Evolutionary conservation across 1,284 basidiomycete species (phyloP), one percentile per base, ranked within the genome.

Genomic region (Malassezia nana): DNA sequence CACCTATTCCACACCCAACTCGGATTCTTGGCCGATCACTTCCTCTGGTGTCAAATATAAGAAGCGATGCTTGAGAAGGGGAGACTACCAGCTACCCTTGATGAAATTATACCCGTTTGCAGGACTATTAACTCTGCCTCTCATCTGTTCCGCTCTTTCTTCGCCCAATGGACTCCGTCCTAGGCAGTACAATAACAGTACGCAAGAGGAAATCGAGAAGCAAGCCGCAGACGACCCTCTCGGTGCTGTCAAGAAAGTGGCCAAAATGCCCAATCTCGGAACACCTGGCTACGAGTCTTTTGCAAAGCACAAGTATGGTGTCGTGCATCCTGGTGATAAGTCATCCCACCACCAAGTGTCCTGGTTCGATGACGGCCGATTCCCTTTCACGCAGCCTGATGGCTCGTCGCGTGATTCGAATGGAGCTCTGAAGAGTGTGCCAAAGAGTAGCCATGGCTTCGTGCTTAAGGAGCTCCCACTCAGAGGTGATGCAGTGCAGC

Each of bases 401-500:
- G 25, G 18, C 13, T 29, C 38, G 4, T 29, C 4, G 15, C 33
- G 41, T 22, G 29, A 30, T 26, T 33, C 46, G 25, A 31, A 29
- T 29, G 49, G 44, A n/a, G 54, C 38, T 5, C 55, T 54, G 47
- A 28, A 31, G 12, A 44, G 20, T 13, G 22, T 59, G 13, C 57
- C 57, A 5, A 20, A 30, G 15, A 20, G n/a, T 7, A 16, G 51
- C 15, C 26, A 49, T 8, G 57, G 57, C 4, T 55, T 58, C 22
- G 47, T 55, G 15, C 54, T 58, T 15, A 58, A 58, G 26, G 31
- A 58, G 13, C 25, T 58, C 1, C 25, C 29, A 4, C 40, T 55
- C 13, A 42, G 26, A 10, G 50, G 29, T 20, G 40, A 33, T 22
- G 39, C 42, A 8, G 31, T 50, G 3, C 47, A 50, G 50, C 47